Evolutionary conservation across 192 early-diverging fungal genomes (phyloP).

Genomic region (Coemansia sp.): DNA sequence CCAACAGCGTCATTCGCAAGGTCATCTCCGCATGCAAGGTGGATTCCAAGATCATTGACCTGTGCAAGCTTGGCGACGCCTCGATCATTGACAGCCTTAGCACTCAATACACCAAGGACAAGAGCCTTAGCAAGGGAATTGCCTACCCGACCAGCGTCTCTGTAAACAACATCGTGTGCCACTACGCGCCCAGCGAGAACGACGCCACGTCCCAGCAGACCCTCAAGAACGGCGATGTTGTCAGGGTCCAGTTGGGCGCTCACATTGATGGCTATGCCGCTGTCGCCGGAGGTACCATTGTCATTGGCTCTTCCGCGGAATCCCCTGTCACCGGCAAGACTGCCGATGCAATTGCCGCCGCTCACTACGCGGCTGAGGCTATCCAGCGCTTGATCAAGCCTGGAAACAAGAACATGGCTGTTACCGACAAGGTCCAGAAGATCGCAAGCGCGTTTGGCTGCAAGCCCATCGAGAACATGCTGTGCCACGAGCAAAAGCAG

Average conservation of each 20-base stretch:
- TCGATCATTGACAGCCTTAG: constrained; percentile 70
- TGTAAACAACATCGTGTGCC: constrained; percentile 78
- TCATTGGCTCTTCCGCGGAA: constrained; percentile 76
- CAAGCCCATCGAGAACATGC: constrained; percentile 90
- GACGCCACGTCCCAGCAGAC: constrained; percentile 60
- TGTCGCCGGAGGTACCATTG: constrained; percentile 76
- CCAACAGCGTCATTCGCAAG: constrained; percentile 62
- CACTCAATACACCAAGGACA: constrained; percentile 67
- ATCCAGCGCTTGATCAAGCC: constrained; percentile 83
- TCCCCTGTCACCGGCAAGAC: constrained; percentile 67
- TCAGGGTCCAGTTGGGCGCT: constrained; percentile 85
- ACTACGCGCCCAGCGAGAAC: constrained; percentile 79
- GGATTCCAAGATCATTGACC: constrained; percentile 81
- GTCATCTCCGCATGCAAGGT: constrained; percentile 50
- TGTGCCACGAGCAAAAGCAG: constrained; percentile 82
- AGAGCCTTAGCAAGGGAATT: constrained; percentile 78
- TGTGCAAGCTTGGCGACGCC: constrained; percentile 87
- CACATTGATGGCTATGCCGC: constrained; percentile 92
- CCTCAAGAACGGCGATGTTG: constrained; percentile 81
- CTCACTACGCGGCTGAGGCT: constrained; percentile 80
- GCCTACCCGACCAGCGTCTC: constrained; percentile 86
- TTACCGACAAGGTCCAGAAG: constrained; percentile 75
- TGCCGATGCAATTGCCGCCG: constrained; percentile 87
- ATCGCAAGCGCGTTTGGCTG: constrained; percentile 77
- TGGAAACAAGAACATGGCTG: constrained; percentile 65